phyloP scores from a whole-genome alignment of 495 filamentous ascomycete genomes.

The Neurospora intermedia region DNA sequence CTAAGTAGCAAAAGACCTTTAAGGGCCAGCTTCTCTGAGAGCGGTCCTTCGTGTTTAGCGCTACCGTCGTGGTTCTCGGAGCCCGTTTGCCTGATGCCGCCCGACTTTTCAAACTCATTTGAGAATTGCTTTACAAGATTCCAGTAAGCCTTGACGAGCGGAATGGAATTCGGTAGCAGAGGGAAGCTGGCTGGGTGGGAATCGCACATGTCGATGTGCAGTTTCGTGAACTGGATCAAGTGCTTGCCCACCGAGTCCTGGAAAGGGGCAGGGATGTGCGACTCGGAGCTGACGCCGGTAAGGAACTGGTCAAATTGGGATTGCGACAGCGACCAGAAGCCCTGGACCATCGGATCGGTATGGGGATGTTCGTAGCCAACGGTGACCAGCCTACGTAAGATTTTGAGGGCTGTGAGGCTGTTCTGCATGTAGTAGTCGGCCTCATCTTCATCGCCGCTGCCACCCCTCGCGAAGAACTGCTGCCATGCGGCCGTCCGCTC shows the following conservation, averaged over 20 bases:
- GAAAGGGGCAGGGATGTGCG: conserved; percentile 34
- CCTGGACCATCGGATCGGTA: conserved; percentile 57
- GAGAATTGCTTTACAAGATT: conserved; percentile 63
- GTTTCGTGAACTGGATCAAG: conserved; percentile 76
- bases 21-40: conserved; percentile 66
- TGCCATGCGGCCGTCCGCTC: conserved; percentile 64
- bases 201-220: conserved; percentile 75
- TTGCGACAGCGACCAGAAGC: conserved; percentile 65
- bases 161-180: conserved; percentile 62
- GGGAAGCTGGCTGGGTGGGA: conserved; percentile 70
- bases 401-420: conserved; percentile 67
- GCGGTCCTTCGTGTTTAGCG: conserved; percentile 42
- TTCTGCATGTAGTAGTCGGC: conserved; percentile 56
- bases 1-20: conserved; percentile 76
- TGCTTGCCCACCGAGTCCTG: conserved; percentile 65
- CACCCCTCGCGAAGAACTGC: conserved; percentile 36
- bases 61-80: conserved; percentile 37
- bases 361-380: conserved; percentile 77
- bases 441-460: conserved; percentile 40
- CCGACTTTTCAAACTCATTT: conserved; percentile 49
- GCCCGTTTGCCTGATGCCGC: conserved; percentile 35
- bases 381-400: conserved; percentile 67
- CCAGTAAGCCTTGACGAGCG: conserved; percentile 76
- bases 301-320: conserved; percentile 64
- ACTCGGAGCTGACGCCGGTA: conserved; percentile 35